These are phyloP conservation scores for Lactarius hatsudake DNA, from an alignment of 768 basidiomycete genomes.

Conservation along the genomic window DNA sequence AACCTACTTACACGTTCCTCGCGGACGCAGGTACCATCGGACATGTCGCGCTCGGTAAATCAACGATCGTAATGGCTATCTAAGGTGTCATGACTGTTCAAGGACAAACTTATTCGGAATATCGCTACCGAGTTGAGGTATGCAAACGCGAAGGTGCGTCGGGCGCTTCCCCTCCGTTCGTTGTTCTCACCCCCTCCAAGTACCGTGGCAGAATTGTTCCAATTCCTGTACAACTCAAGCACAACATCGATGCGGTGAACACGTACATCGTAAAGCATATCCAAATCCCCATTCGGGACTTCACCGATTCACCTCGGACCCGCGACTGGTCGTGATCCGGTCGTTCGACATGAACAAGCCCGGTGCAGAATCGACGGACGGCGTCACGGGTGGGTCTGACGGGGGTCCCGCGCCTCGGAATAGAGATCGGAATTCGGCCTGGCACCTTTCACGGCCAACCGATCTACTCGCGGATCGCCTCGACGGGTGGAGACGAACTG, in stretches of 20 bases:
- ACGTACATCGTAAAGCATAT: constrained; percentile 97
- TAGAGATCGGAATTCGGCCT: constrained; percentile 95
- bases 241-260: constrained; percentile 82
- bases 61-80: constrained; percentile 96
- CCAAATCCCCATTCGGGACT: constrained; percentile 91
- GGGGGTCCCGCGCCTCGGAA: constrained; percentile 84
- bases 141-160: constrained; percentile 91
- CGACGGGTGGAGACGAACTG: constrained; percentile 90
- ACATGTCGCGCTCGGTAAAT: constrained; percentile 99
- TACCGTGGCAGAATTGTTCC: no score
- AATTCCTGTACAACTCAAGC: no score
- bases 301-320: constrained; percentile 54
- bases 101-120: constrained; percentile 89
- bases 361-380: constrained; percentile 95
- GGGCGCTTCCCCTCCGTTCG: no score
- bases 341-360: constrained; percentile 99
- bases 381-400: constrained; percentile 96
- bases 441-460: constrained; percentile 92
- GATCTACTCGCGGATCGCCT: constrained; percentile 87
- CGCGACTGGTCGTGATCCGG: constrained; percentile 95
- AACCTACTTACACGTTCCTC: not conserved
- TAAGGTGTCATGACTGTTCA: constrained; percentile 99
- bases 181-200: no score
- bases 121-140: no score
- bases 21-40: constrained; percentile 80